phyloP scores from a whole-genome alignment of 345 rosid genomes.

The Boechera stricta region DNA sequence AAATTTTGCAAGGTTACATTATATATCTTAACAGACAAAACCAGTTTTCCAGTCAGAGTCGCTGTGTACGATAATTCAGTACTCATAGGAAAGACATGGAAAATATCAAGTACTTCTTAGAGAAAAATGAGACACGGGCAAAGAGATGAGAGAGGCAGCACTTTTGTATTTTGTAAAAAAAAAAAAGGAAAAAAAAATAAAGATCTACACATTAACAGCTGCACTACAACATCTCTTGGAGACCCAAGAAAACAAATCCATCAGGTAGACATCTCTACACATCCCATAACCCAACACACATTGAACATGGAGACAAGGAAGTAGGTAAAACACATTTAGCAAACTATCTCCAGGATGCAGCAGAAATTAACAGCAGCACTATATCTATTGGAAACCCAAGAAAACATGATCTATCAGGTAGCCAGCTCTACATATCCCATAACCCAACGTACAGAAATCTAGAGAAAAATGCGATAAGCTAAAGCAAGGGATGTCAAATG shows the following conservation, averaged over 20 bases:
- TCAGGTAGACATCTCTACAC: slow-evolving; percentile 15
- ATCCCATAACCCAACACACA: not conserved
- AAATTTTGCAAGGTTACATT: slow-evolving; percentile 1
- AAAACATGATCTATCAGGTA: slow-evolving; percentile 9
- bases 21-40: slow-evolving; percentile 6
- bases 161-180: slow-evolving; percentile 7
- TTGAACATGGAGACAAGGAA: slow-evolving; percentile 1
- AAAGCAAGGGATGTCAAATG: not conserved
- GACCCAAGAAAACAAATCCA: slow-evolving; percentile 1
- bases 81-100: slow-evolving; percentile 1
- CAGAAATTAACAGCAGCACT: slow-evolving; percentile 1
- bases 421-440: slow-evolving; percentile 21
- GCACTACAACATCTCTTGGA: not conserved
- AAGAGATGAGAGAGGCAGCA: slow-evolving; percentile 4
- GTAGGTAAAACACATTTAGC: not conserved
- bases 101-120: slow-evolving; percentile 10
- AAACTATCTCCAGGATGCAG: slow-evolving; percentile 4
- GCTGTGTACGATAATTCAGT: slow-evolving; percentile 4
- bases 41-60: slow-evolving; percentile 12
- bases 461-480: slow-evolving; percentile 9
- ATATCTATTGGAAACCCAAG: not conserved
- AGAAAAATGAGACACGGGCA: not conserved
- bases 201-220: not conserved
- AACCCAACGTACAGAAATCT: not conserved
- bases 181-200: not conserved